phyloP scores from a whole-genome alignment of 306 rosid genomes.

The Echinosophora koreensis region DNA sequence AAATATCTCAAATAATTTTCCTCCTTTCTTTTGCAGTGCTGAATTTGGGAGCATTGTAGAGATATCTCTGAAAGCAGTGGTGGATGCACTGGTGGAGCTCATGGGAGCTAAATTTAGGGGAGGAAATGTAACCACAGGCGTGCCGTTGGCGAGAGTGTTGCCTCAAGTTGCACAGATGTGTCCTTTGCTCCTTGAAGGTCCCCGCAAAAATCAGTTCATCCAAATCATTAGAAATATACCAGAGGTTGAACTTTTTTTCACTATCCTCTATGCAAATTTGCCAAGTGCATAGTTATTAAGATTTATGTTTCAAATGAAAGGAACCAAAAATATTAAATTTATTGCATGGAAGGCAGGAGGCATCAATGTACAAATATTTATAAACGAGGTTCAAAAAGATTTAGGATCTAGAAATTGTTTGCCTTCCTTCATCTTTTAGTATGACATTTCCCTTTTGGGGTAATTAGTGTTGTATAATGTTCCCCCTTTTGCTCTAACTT shows the following conservation, averaged over 20 bases:
- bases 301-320: slow-evolving; percentile 45
- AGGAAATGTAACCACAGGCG: slow-evolving; percentile 62
- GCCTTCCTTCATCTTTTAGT: slow-evolving; percentile 46
- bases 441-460: slow-evolving; percentile 38
- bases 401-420: slow-evolving; percentile 44
- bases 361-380: slow-evolving; percentile 49
- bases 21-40: slow-evolving; percentile 57
- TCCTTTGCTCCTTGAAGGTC: slow-evolving; percentile 78
- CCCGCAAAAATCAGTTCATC: slow-evolving; percentile 74
- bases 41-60: slow-evolving; percentile 74
- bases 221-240: slow-evolving; percentile 61
- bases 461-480: slow-evolving; percentile 42
- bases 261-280: slow-evolving; percentile 83
- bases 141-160: slow-evolving; percentile 77
- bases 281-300: slow-evolving; percentile 55
- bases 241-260: slow-evolving; percentile 86
- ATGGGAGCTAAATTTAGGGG: slow-evolving; percentile 66
- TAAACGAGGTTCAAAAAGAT: slow-evolving; percentile 46
- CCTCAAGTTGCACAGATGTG: slow-evolving; percentile 83
- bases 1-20: slow-evolving; percentile 22
- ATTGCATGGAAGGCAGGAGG: slow-evolving; percentile 47
- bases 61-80: slow-evolving; percentile 68
- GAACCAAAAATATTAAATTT: slow-evolving; percentile 40
- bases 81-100: slow-evolving; percentile 62
- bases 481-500: slow-evolving; percentile 34